phyloP scores from a whole-genome alignment of 2,329 filamentous ascomycete species.

The Exophiala sp. region DNA sequence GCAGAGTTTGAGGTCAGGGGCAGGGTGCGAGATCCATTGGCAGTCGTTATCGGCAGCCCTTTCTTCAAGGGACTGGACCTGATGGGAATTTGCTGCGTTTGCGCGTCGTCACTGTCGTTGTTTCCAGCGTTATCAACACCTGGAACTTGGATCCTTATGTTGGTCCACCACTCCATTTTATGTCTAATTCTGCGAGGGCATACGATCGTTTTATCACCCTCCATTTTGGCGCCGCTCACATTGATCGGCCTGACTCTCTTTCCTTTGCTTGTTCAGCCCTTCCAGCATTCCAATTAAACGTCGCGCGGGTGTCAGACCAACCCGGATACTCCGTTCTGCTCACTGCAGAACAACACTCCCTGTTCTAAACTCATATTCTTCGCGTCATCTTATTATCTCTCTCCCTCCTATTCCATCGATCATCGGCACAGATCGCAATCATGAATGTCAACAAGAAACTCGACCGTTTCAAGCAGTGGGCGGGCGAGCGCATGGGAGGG shows the following conservation, averaged over 20 bases:
- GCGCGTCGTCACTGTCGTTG: constrained; percentile 9
- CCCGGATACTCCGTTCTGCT: constrained; percentile 19
- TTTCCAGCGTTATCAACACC: constrained; percentile 2
- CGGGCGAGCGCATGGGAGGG: constrained; percentile 90
- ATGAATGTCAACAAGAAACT: constrained; percentile 80
- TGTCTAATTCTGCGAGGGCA: constrained; percentile 15
- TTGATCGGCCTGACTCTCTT: constrained; percentile 13
- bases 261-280: constrained; percentile 7
- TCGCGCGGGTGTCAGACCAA: constrained; percentile 8
- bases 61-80: background rate
- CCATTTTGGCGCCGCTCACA: constrained; percentile 8
- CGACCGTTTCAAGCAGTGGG: constrained; percentile 96
- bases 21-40: constrained; percentile 11
- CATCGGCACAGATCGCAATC: constrained; percentile 24
- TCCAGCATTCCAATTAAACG: constrained; percentile 21
- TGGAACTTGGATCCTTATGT: constrained; percentile 7
- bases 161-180: constrained; percentile 3
- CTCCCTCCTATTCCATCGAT: background rate
- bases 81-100: constrained; percentile 1
- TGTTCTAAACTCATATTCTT: background rate
- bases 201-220: constrained; percentile 21
- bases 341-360: background rate
- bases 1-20: constrained; percentile 23
- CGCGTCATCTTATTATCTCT: background rate
- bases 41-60: no score